Evolutionary conservation across 2,329 filamentous ascomycete species (phyloP).

Genomic region (Dactylella cylindrospora): DNA sequence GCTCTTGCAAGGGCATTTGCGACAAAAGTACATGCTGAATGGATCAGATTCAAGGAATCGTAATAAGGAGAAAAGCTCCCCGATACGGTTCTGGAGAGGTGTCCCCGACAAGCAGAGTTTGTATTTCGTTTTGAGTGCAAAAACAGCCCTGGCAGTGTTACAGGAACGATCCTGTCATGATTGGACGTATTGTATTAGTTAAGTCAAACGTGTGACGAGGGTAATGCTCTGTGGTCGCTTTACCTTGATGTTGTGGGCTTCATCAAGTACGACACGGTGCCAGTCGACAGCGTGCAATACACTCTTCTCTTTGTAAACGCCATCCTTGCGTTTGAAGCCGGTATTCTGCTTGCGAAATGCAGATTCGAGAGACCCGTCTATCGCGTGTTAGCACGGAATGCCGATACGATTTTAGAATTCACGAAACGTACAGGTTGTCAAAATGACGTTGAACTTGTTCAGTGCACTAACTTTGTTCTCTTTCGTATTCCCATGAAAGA

Average conservation of each 20-base stretch:
- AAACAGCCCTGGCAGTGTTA: constrained; percentile 91
- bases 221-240: constrained; percentile 5
- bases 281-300: constrained; percentile 82
- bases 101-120: constrained; percentile 97
- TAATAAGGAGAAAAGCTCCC: constrained; percentile 92
- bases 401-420: constrained; percentile 9
- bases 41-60: constrained; percentile 86
- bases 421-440: constrained; percentile 83
- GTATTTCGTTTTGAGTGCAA: constrained; percentile 80
- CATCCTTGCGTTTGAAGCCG: constrained; percentile 78
- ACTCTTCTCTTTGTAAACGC: constrained; percentile 75
- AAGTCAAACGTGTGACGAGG: background rate
- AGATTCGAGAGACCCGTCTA: constrained; percentile 72
- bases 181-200: constrained; percentile 44
- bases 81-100: constrained; percentile 93
- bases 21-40: constrained; percentile 93
- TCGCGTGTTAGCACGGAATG: background rate
- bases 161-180: constrained; percentile 68
- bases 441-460: constrained; percentile 84
- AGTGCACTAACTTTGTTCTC: constrained; percentile 72
- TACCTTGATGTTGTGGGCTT: constrained; percentile 90
- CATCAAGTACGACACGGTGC: constrained; percentile 89
- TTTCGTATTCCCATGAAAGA: constrained; percentile 87
- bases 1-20: constrained; percentile 74
- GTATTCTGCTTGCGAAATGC: constrained; percentile 90